Base-by-base conservation (phyloP, 192 early-diverging fungal species). In the Podila minutissima region DNA sequence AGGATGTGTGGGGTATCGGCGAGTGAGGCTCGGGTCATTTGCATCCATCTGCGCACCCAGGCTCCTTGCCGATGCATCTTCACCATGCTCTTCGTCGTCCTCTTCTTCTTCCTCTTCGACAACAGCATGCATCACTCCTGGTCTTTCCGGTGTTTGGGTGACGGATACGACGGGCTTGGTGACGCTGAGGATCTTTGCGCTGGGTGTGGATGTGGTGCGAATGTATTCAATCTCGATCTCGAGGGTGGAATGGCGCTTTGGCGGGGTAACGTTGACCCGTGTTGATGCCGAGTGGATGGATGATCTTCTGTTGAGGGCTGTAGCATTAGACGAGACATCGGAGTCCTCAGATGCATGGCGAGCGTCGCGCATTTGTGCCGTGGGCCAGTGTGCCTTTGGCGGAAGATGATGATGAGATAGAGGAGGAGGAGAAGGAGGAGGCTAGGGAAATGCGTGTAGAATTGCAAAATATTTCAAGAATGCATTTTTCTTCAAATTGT, bases 141-240 rank as follows among this genome's bases (percentile, higher is more conserved):
- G 32, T n/a, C 20, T 13, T 63, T 13, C 13, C 13, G 37, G 35
- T 38, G 20, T 46, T 17, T 46, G 53, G n/a, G 53, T 26, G n/a
- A 55, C 24, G 22, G 53, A 7, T 24, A 24, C n/a, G 22, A 55
- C 3, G 41, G 41, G 12, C 15, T 46, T 46, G 15, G 15, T 17
- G 41, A 46, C 15, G 15, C 12, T 7, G 9, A 8, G 35, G 10
- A 37, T 8, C 13, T 15, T 46, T 46, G 41, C 15, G 41, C 12
- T 46, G 13, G 41, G 41, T 0, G 41, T 24, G 22, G 53, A 19
- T 10, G 53, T 57, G 22, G 67, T 37, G 49, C 68, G 69, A 49
- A 77, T 77, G 68, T 77, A 77, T 32, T 77, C 68, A n/a, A 77
- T 63, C 31, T 77, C 68, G 57, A 77, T 77, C 68, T 77, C 69